Evolutionary conservation across 768 basidiomycete species (phyloP).

Genomic region (Lentinula guzmanii): DNA sequence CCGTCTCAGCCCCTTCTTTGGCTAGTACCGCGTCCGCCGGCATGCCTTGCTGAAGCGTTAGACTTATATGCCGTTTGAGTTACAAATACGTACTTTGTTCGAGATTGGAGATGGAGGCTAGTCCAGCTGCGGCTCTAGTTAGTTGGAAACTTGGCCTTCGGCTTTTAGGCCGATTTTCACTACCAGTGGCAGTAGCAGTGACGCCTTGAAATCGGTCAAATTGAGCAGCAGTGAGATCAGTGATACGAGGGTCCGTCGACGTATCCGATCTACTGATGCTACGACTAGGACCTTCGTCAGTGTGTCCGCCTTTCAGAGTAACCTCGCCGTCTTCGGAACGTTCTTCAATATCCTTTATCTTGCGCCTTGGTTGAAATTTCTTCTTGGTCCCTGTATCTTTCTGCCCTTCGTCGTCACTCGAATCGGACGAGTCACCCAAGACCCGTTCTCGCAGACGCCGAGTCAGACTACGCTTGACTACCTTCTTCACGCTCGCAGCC

Average conservation of each 20-base stretch:
- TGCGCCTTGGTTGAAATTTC: constrained; percentile 16
- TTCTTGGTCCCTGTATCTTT: constrained; percentile 19
- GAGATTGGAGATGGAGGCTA: constrained; percentile 40
- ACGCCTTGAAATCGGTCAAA: not conserved
- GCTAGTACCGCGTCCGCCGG: constrained; percentile 83
- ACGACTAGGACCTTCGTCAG: constrained; percentile 14
- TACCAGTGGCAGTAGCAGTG: not conserved
- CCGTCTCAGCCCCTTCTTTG: constrained; percentile 71
- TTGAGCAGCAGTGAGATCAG: not conserved
- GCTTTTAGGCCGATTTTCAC: constrained; percentile 17
- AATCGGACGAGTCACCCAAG: constrained; percentile 63
- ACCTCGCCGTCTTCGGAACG: constrained; percentile 22
- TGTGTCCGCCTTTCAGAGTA: constrained; percentile 18
- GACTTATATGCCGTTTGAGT: not conserved
- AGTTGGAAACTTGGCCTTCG: constrained; percentile 31
- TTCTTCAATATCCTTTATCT: constrained; percentile 23
- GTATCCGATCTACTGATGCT: not conserved
- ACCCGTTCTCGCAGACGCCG: constrained; percentile 73
- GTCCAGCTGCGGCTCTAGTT: constrained; percentile 33
- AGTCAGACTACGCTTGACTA: constrained; percentile 73
- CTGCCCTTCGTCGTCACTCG: constrained; percentile 31
- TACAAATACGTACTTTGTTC: constrained; percentile 51
- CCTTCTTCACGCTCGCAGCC: constrained; percentile 78
- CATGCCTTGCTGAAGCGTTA: constrained; percentile 29
- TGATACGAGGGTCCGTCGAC: not conserved